These are phyloP conservation scores for Kondoa subrosea DNA, from an alignment of 768 basidiomycete species.

Conservation along the genomic window DNA sequence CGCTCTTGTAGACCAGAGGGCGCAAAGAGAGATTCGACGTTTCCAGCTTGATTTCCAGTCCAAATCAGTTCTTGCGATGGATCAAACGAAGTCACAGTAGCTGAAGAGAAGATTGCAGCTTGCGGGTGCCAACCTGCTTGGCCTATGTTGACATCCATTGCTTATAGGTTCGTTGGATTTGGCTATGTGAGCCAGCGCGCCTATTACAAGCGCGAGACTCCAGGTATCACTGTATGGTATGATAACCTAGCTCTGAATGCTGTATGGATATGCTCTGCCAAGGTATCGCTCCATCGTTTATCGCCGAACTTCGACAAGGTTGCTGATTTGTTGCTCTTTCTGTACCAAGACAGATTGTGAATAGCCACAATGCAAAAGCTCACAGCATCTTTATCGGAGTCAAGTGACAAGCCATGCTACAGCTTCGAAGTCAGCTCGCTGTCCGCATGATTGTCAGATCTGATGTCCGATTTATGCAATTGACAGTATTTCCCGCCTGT, in stretches of 20 bases:
- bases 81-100: slow-evolving; percentile 43
- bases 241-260: too few species aligned
- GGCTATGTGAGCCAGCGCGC: too few species aligned
- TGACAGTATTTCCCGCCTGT: slow-evolving; percentile 73
- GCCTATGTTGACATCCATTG: not conserved
- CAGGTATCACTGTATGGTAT: too few species aligned
- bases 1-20: slow-evolving; percentile 17
- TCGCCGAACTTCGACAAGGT: too few species aligned
- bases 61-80: slow-evolving; percentile 78
- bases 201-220: too few species aligned
- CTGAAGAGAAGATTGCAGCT: not conserved
- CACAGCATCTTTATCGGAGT: not conserved
- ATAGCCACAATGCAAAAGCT: not conserved
- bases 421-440: slow-evolving; percentile 53
- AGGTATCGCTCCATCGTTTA: too few species aligned
- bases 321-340: too few species aligned
- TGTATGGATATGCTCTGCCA: too few species aligned
- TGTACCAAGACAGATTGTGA: too few species aligned
- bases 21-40: slow-evolving; percentile 50
- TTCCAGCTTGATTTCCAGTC: slow-evolving; percentile 59
- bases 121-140: not conserved
- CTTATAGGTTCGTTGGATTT: too few species aligned
- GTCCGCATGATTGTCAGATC: not conserved
- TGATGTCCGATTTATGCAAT: not conserved
- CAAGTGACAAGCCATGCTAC: slow-evolving; percentile 48